phyloP scores from a whole-genome alignment of 768 basidiomycete species.

The Mycena rosella region DNA sequence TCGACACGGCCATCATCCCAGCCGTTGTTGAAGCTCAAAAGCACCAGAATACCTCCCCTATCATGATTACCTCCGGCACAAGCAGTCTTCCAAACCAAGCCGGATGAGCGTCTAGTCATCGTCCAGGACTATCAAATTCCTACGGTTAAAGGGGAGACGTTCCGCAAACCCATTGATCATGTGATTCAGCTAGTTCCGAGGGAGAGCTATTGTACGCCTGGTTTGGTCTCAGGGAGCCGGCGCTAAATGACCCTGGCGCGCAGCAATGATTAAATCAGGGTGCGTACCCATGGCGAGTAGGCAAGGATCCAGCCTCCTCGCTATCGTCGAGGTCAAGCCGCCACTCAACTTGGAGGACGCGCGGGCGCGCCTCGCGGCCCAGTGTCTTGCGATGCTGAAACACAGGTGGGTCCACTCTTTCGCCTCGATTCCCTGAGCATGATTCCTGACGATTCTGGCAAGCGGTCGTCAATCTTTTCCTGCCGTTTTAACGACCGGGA shows the following conservation, averaged over 20 bases:
- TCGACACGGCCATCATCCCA: no score
- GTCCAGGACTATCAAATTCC: no score
- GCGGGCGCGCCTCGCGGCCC: conserved; percentile 9
- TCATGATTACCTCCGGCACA: no score
- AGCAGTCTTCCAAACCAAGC: no score
- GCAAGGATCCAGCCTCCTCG: background rate
- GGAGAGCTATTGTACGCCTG: background rate
- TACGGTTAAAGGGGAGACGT: no score
- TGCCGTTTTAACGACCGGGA: conserved; percentile 8
- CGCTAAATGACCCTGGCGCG: background rate
- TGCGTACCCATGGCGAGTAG: background rate
- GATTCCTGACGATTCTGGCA: background rate
- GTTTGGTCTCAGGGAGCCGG: background rate
- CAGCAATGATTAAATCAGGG: conserved; percentile 1
- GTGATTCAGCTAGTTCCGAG: no score
- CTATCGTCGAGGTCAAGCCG: conserved; percentile 6
- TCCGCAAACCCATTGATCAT: no score
- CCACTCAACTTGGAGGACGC: conserved; percentile 4
- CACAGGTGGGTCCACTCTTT: conserved; percentile 5
- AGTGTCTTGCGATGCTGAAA: conserved; percentile 6
- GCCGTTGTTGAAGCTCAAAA: no score
- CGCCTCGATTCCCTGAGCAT: background rate
- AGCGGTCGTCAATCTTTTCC: conserved; percentile 5
- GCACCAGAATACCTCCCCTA: no score
- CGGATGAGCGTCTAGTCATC: no score